Percentiles rank a stretch among this genome's conserved stretches.
phyloP scores from a whole-genome alignment of 1,139 yeast genomes.

The Zhuliangozyma blackwelliae region DNA sequence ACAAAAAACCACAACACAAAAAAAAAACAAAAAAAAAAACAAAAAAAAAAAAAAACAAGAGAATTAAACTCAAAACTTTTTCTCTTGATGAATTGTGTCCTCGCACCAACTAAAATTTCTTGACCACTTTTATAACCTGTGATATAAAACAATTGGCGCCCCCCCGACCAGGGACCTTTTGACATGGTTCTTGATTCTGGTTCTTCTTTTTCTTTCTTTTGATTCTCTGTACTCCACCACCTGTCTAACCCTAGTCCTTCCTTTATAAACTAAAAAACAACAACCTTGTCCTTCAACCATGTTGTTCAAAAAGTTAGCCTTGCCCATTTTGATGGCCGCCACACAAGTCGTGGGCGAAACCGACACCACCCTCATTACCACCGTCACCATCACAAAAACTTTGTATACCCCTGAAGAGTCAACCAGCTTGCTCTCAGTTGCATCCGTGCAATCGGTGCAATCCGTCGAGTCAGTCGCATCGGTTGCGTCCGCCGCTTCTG shows the following conservation, averaged over 20 bases:
- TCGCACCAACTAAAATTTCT: background rate
- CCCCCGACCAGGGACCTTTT: background rate
- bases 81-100: too few relatives aligned
- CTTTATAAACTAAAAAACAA: conserved; percentile 8
- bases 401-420: conserved; percentile 41
- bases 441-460: conserved; percentile 14
- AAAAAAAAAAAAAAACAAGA: too few relatives aligned
- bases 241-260: conserved; percentile 30
- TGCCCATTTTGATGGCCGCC: conserved; percentile 22
- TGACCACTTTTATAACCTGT: background rate
- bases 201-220: too few relatives aligned
- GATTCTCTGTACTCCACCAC: too few relatives aligned
- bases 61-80: too few relatives aligned
- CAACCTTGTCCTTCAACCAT: conserved; percentile 11
- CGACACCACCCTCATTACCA: conserved; percentile 40
- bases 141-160: background rate
- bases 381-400: conserved; percentile 41
- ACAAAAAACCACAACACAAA: too few relatives aligned
- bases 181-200: too few relatives aligned
- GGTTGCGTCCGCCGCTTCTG: conserved; percentile 13
- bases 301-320: conserved; percentile 21
- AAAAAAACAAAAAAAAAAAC: too few relatives aligned
- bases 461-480: conserved; percentile 15
- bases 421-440: conserved; percentile 21
- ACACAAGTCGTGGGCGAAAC: conserved; percentile 27